phyloP scores from a whole-genome alignment of 495 filamentous ascomycete genomes.

The Hyaloscypha variabilis region DNA sequence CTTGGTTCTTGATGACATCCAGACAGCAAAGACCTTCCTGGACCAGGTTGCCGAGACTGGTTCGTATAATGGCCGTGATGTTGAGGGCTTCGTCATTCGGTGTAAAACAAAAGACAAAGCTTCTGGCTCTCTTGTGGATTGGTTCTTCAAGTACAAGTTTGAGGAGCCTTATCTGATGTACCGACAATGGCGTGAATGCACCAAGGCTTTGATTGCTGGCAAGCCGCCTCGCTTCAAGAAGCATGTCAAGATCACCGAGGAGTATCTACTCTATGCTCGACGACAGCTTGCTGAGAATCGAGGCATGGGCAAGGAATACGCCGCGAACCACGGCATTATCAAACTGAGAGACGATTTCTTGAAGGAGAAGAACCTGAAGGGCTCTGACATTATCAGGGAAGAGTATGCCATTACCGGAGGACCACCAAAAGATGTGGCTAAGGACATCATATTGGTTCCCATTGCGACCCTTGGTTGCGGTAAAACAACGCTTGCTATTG shows the following conservation, averaged over 20 bases:
- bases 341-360: constrained; percentile 85
- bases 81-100: constrained; percentile 95
- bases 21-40: constrained; percentile 75
- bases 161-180: constrained; percentile 99
- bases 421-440: constrained; percentile 46
- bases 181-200: constrained; percentile 96
- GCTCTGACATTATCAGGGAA: constrained; percentile 77
- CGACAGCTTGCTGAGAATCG: constrained; percentile 68
- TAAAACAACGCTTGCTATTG: constrained; percentile 90
- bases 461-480: constrained; percentile 94
- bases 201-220: constrained; percentile 83
- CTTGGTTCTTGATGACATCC: constrained; percentile 73
- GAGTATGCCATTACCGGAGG: constrained; percentile 50
- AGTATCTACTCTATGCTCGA: constrained; percentile 83
- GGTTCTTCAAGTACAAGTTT: constrained; percentile 99
- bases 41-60: constrained; percentile 83
- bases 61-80: constrained; percentile 84
- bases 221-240: constrained; percentile 77
- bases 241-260: constrained; percentile 86
- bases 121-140: constrained; percentile 57
- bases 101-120: constrained; percentile 64
- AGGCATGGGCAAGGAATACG: constrained; percentile 65
- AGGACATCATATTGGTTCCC: constrained; percentile 77
- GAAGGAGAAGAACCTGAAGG: constrained; percentile 75
- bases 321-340: constrained; percentile 95